Base-by-base conservation (phyloP, 2,329 filamentous ascomycete species). In the Aspergillus sclerotialis region DNA sequence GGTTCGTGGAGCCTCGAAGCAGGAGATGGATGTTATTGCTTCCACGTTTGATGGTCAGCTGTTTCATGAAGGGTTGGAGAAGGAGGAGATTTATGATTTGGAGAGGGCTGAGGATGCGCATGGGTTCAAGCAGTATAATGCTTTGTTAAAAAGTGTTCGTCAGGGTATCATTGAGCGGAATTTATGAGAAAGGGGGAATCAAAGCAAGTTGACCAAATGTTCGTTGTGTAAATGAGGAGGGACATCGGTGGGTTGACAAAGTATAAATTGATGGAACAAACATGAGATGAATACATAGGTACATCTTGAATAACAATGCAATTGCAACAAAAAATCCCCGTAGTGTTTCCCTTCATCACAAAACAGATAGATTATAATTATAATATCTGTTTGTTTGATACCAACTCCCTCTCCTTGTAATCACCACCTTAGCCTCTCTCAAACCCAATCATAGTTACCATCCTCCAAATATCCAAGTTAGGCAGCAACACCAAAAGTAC, bases 401-500 rank as follows among this genome's bases (percentile, higher is more conserved):
- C n/a, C n/a, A n/a, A n/a, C n/a, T n/a, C n/a, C n/a, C n/a, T n/a
- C n/a, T n/a, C n/a, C n/a, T n/a, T n/a, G n/a, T n/a, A n/a, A n/a
- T n/a, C n/a, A n/a, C n/a, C n/a, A n/a, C n/a, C n/a, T n/a, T n/a
- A n/a, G n/a, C n/a, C n/a, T n/a, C n/a, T n/a, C 19, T 23, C 19
- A 10, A 23, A 23, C 19, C 10, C 19, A 33, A 36, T 17, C 30
- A 21, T 19, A 36, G 11, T 16, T 16, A 37, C 12, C 13, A 32
- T 16, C 10, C 24, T 17, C 5, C 4, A 25, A 24, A 11, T 19
- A 11, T 12, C 13, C 8, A 14, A 33, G 43, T 63, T 52, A 65
- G 45, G 56, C 56, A 31, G 56, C 47, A 36, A 56, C 52, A 38
- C 60, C 58, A 47, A 64, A 37, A 39, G 55, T 37, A 37, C 53